Conservation (phyloP, 352 stramenopile genomes). For the Globisporangium carolinianum region DNA sequence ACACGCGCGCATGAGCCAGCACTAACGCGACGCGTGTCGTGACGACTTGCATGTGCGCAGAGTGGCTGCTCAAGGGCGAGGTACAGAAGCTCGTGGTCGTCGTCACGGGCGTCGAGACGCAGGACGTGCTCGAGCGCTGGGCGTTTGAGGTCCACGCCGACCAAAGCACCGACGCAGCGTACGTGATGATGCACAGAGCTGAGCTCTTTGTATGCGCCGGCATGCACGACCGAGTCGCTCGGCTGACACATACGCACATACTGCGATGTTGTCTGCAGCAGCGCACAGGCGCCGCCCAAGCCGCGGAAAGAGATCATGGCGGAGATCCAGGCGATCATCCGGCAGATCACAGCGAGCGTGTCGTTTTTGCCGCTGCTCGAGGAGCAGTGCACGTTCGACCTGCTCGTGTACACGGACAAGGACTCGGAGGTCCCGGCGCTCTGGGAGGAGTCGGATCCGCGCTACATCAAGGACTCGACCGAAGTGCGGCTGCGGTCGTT, state of each 20-base stretch:
- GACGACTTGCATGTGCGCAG: slow-evolving; percentile 15
- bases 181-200: neutral
- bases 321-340: slow-evolving; percentile 99
- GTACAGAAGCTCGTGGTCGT: slow-evolving; percentile 98
- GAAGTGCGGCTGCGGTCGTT: slow-evolving; percentile 98
- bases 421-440: slow-evolving; percentile 91
- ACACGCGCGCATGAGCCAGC: neutral
- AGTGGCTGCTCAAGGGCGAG: slow-evolving; percentile 93
- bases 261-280: slow-evolving; percentile 3
- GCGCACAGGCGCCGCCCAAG: slow-evolving; percentile 39
- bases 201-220: neutral
- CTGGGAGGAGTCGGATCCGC: slow-evolving; percentile 98
- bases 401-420: slow-evolving; percentile 98
- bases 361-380: slow-evolving; percentile 98
- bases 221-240: neutral
- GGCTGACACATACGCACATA: neutral
- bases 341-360: slow-evolving; percentile 98
- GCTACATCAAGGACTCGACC: slow-evolving; percentile 96
- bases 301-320: slow-evolving; percentile 93
- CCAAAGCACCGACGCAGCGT: slow-evolving; percentile 29
- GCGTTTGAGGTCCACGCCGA: slow-evolving; percentile 95
- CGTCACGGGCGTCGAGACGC: slow-evolving; percentile 95
- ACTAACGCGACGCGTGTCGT: too few relatives aligned
- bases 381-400: slow-evolving; percentile 97
- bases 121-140: slow-evolving; percentile 98